Base-by-base conservation (phyloP, 2,329 filamentous ascomycete species). In the Coniochaeta hoffmannii region DNA sequence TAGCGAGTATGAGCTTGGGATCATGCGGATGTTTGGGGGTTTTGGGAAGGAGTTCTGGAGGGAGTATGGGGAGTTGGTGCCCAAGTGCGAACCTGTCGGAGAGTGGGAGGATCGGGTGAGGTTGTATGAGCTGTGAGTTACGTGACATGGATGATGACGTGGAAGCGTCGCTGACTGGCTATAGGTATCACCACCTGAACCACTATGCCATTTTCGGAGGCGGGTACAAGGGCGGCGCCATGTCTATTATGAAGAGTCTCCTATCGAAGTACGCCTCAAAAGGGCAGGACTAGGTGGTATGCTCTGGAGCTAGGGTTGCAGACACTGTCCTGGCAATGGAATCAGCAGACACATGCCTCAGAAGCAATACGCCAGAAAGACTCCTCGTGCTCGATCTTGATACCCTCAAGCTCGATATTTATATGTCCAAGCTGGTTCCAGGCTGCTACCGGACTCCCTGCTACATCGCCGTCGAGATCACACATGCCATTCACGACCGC, bases 21-120 rank as follows among this genome's bases (percentile, higher is more conserved):
- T 96, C 61, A 97, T 97, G 91, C 82, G 81, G 53, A 96, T 97
- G 91, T 97, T 97, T 78, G 92, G 92, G 0, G 93, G 93, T 0
- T 96, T 95, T 69, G 85, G 85, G 0, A 64, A 69, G 0, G 69
- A 66, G 1, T 96, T 96, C 64, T 85, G 88, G 77, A 78, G 78
- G 31, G 89, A 94, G 66, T 97, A 97, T 68, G 82, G 89, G 67
- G 69, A 74, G 36, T 66, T 90, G 24, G 84, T 92, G 50, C 87
- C 88, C 0, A 95, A 88, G 73, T 86, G 87, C 9, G 89, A 96
- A 67, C 92, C 92, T 0, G 79, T 76, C 11, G 83, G 80, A 11
- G 92, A 97, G 74, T 96, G 89, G 75, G 85, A 88, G n/a, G 92
- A 97, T 70, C 78, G 93, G 17, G 73, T 96, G 28, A 73, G 74